Percentiles rank a stretch among this genome's conserved stretches.
These are phyloP conservation scores for Phytophthora tubulina DNA, from an alignment of 352 stramenopile species.

Conservation along the genomic window DNA sequence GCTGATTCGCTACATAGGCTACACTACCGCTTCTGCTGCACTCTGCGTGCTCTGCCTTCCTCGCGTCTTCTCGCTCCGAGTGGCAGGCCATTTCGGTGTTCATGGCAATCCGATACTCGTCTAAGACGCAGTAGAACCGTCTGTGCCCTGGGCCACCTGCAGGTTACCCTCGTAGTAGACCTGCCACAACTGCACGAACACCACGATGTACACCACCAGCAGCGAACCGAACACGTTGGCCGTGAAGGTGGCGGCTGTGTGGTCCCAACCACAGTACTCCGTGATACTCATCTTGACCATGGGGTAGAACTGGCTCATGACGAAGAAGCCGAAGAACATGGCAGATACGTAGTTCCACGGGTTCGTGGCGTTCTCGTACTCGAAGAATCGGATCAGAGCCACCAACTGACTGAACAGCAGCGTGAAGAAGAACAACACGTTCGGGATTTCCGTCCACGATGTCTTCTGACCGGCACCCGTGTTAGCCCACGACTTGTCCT, in stretches of 20 bases:
- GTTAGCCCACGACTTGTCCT: constrained; percentile 91
- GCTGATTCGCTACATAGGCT: constrained; percentile 51
- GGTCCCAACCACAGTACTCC: constrained; percentile 91
- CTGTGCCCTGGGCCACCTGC: constrained; percentile 58
- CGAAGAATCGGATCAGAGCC: constrained; percentile 86
- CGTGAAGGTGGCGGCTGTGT: constrained; percentile 85
- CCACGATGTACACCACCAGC: constrained; percentile 84
- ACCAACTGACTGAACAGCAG: constrained; percentile 79
- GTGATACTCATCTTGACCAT: constrained; percentile 94
- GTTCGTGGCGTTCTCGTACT: constrained; percentile 90
- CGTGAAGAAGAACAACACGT: constrained; percentile 91
- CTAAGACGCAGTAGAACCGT: constrained; percentile 39
- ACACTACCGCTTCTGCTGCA: constrained; percentile 43
- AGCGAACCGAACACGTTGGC: constrained; percentile 88
- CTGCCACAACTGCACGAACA: constrained; percentile 92
- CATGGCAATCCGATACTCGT: constrained; percentile 29
- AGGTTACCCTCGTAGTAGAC: constrained; percentile 86
- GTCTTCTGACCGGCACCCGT: constrained; percentile 91
- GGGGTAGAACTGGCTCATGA: constrained; percentile 89
- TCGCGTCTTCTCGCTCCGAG: constrained; percentile 1
- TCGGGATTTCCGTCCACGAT: constrained; percentile 90
- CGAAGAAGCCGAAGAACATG: constrained; percentile 91
- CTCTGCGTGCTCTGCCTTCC: constrained; percentile 25
- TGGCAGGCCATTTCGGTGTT: constrained; percentile 22
- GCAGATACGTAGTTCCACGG: constrained; percentile 91